Evolutionary conservation across 2,329 filamentous ascomycete genomes (phyloP).

Genomic region (Didymosphaeria variabile): DNA sequence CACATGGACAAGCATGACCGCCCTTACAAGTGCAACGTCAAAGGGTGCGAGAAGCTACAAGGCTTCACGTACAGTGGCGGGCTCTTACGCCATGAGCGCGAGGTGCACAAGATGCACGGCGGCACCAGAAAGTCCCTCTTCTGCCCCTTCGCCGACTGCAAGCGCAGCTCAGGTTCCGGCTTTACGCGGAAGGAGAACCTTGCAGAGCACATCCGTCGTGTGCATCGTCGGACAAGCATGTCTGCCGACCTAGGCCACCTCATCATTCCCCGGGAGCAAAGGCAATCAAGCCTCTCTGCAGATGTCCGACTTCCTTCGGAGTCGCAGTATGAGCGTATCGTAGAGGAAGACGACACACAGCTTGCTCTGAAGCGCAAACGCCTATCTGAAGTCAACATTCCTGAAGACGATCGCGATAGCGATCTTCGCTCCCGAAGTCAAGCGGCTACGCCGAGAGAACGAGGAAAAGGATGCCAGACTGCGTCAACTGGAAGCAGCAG

Average conservation of each 20-base stretch:
- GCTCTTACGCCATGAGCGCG: constrained; percentile 86
- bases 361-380: constrained; percentile 45
- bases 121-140: constrained; percentile 87
- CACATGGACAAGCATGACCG: constrained; percentile 99
- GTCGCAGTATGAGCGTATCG: constrained; percentile 33
- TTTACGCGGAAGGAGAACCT: constrained; percentile 95
- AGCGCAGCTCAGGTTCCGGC: constrained; percentile 84
- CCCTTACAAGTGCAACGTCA: constrained; percentile 84
- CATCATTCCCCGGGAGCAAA: constrained; percentile 38
- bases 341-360: constrained; percentile 38
- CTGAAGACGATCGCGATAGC: constrained; percentile 33
- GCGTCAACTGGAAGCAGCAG: constrained; percentile 46
- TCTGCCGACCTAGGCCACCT: constrained; percentile 46
- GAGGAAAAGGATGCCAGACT: constrained; percentile 52
- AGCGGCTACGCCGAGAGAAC: constrained; percentile 52
- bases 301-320: constrained; percentile 34
- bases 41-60: constrained; percentile 88
- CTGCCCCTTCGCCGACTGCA: constrained; percentile 88
- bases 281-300: constrained; percentile 27
- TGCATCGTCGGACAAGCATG: constrained; percentile 66
- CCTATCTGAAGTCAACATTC: constrained; percentile 35
- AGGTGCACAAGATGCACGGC: constrained; percentile 90
- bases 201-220: constrained; percentile 88
- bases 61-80: constrained; percentile 97
- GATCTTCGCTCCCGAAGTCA: constrained; percentile 51